Percentiles rank a stretch among this genome's conserved stretches.
phyloP scores from a whole-genome alignment of 108 stramenopile genomes.

The Skeletonema menzelii region DNA sequence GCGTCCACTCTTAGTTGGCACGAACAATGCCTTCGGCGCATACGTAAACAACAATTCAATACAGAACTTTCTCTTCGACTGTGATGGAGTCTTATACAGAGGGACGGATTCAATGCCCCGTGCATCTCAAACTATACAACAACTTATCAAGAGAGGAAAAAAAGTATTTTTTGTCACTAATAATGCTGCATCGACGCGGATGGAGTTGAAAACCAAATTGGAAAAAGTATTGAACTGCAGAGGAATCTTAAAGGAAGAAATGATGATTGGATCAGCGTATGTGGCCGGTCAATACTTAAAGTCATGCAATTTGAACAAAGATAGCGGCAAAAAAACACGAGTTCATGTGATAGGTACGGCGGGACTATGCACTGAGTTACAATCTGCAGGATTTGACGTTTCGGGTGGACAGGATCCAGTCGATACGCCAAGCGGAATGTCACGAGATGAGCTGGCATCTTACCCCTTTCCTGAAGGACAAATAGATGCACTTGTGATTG shows the following conservation, averaged over 20 bases:
- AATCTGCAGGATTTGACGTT: conserved; percentile 54
- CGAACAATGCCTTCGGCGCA: conserved; percentile 26
- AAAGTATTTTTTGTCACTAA: conserved; percentile 84
- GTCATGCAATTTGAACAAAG: conserved; percentile 24
- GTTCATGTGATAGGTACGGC: conserved; percentile 81
- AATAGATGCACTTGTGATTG: conserved; percentile 78
- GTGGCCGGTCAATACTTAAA: conserved; percentile 61
- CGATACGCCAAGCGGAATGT: conserved; percentile 52
- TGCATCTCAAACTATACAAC: conserved; percentile 56
- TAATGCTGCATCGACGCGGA: conserved; percentile 73
- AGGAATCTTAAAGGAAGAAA: conserved; percentile 51
- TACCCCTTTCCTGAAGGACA: conserved; percentile 58
- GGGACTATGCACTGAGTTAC: conserved; percentile 74
- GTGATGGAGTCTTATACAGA: conserved; percentile 87
- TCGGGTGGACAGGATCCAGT: conserved; percentile 38
- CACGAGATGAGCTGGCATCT: conserved; percentile 61
- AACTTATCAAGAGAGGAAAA: conserved; percentile 50
- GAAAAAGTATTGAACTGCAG: conserved; percentile 38
- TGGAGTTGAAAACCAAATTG: conserved; percentile 64
- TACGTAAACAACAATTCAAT: conserved; percentile 45
- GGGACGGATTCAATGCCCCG: conserved; percentile 64
- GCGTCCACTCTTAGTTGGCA: conserved; percentile 41
- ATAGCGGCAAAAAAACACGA: conserved; percentile 10
- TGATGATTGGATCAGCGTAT: conserved; percentile 77
- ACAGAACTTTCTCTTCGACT: conserved; percentile 80